Conservation (phyloP, 768 basidiomycete species). For the Vishniacozyma victoriae region DNA sequence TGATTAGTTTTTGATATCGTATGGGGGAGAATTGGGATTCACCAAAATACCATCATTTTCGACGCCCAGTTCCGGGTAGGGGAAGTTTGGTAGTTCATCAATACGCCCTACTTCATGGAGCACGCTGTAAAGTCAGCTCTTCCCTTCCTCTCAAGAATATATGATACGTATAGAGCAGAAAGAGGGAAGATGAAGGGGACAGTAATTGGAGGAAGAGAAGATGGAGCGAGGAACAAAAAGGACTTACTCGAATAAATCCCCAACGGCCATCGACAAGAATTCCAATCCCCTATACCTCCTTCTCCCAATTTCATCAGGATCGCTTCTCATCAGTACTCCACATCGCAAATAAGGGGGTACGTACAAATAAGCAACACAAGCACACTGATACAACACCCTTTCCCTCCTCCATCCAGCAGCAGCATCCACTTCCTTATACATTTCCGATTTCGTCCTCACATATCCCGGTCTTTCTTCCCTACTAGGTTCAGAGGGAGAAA, state of each 20-base stretch:
- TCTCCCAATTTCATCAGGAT: constrained; percentile 17
- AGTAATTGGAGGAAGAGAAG: background rate
- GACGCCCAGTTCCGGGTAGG: constrained; percentile 44
- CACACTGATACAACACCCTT: constrained; percentile 42
- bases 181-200: background rate
- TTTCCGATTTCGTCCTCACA: background rate
- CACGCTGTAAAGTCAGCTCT: constrained; percentile 37
- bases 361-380: constrained; percentile 47
- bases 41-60: constrained; percentile 47
- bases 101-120: constrained; percentile 47
- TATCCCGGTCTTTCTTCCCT: background rate
- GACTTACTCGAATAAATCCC: constrained; percentile 43
- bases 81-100: constrained; percentile 43
- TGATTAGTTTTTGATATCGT: background rate
- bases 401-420: constrained; percentile 39
- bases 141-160: too few relatives aligned
- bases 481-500: background rate
- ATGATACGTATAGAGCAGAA: background rate
- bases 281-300: constrained; percentile 38
- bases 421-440: constrained; percentile 25
- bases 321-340: constrained; percentile 10
- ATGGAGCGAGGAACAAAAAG: background rate
- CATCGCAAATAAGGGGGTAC: background rate
- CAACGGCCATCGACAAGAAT: constrained; percentile 39
- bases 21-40: background rate